Percentiles rank a stretch among this genome's conserved stretches.
phyloP scores from a whole-genome alignment of 257 asterid species.

The Linderniella brevidens region DNA sequence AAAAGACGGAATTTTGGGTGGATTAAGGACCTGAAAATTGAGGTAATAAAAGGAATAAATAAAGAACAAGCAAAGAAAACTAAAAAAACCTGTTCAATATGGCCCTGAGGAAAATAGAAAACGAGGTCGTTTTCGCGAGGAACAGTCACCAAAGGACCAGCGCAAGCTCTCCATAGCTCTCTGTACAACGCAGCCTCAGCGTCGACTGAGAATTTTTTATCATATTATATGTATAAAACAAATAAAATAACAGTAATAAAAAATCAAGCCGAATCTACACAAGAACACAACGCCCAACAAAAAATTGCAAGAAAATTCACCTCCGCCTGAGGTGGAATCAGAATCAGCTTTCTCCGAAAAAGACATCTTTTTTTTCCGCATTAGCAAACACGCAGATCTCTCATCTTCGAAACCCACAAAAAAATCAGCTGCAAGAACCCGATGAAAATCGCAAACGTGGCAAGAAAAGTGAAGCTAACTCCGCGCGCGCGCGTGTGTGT shows the following conservation, averaged over 20 bases:
- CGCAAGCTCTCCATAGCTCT: constrained; percentile 95
- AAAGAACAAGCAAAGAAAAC: neutral
- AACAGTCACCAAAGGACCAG: constrained; percentile 90
- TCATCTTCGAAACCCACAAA: constrained; percentile 22
- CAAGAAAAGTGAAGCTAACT: no score
- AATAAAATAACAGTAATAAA: neutral
- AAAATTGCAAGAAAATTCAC: constrained; percentile 19
- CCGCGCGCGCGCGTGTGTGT: no score
- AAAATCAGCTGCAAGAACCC: constrained; percentile 5
- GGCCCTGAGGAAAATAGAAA: constrained; percentile 93
- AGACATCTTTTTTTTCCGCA: constrained; percentile 36
- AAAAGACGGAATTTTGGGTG: constrained; percentile 3
- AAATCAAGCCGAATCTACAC: neutral
- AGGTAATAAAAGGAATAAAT: neutral
- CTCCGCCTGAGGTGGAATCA: constrained; percentile 18
- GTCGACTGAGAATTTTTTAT: constrained; percentile 31
- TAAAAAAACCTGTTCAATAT: constrained; percentile 71
- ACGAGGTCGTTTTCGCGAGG: constrained; percentile 75
- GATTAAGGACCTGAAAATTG: constrained; percentile 5
- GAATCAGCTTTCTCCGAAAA: constrained; percentile 38
- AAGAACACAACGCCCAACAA: constrained; percentile 26
- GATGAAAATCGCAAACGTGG: neutral
- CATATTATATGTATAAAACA: neutral
- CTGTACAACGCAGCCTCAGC: constrained; percentile 66
- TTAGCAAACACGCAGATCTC: constrained; percentile 41